Percentiles rank a stretch among this genome's conserved stretches.
These are phyloP conservation scores for Mycena chlorophos DNA, from an alignment of 768 basidiomycete species.

Conservation along the genomic window DNA sequence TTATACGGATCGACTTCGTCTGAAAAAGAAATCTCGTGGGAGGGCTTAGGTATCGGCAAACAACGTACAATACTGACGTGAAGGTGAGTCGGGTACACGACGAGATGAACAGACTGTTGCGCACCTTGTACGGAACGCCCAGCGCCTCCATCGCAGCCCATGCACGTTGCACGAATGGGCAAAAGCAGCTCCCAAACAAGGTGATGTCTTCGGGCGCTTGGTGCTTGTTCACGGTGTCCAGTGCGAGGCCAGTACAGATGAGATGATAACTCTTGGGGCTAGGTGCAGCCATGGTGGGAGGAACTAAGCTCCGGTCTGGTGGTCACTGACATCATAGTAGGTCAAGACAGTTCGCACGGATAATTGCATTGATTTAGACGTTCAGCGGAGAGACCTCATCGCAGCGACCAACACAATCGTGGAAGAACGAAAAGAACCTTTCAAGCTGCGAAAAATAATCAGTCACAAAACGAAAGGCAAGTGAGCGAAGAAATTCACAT, in stretches of 20 bases:
- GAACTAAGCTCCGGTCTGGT: not conserved
- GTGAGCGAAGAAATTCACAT: constrained; percentile 49
- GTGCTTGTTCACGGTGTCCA: constrained; percentile 57
- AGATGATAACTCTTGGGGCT: constrained; percentile 40
- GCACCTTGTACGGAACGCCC: constrained; percentile 67
- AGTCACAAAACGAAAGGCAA: not conserved
- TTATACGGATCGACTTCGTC: constrained; percentile 84
- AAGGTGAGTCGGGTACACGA: constrained; percentile 11
- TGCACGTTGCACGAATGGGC: constrained; percentile 80
- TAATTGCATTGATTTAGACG: not conserved
- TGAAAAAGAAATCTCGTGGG: too few species aligned
- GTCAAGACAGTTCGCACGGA: not conserved
- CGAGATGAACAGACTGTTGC: constrained; percentile 6
- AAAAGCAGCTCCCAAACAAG: constrained; percentile 73
- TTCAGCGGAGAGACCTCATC: constrained; percentile 67
- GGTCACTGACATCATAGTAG: not conserved
- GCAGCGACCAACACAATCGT: constrained; percentile 57
- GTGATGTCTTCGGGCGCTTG: constrained; percentile 51
- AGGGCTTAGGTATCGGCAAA: too few species aligned
- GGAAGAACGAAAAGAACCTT: constrained; percentile 64
- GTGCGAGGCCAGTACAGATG: constrained; percentile 47
- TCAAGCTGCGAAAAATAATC: constrained; percentile 44
- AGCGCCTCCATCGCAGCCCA: constrained; percentile 77
- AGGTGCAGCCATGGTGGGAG: constrained; percentile 9
- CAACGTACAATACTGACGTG: constrained; percentile 44